phyloP scores from a whole-genome alignment of 2,329 filamentous ascomycete genomes.

The Fonsecaea multimorphosa region DNA sequence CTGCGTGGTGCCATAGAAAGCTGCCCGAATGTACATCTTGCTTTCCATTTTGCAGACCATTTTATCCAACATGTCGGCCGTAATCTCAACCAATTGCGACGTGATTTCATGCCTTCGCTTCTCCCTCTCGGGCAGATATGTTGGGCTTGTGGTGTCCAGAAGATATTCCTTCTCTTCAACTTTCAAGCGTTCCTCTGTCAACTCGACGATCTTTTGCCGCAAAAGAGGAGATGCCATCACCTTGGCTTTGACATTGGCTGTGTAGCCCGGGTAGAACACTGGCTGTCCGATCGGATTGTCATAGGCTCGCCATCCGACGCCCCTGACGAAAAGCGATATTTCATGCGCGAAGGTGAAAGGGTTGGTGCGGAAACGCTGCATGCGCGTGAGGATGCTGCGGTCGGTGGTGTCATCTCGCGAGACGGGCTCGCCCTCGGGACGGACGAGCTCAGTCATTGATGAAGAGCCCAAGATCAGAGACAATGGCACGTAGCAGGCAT shows the following conservation, averaged over 20 bases:
- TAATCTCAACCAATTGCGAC: conserved; percentile 75
- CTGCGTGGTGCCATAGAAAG: conserved; percentile 89
- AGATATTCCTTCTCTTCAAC: conserved; percentile 72
- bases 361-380: conserved; percentile 80
- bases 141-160: conserved; percentile 31
- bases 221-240: conserved; percentile 79
- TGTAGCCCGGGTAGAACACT: conserved; percentile 90
- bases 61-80: conserved; percentile 83
- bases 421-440: conserved; percentile 18
- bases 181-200: conserved; percentile 75
- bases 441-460: conserved; percentile 28
- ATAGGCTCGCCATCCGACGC: conserved; percentile 94
- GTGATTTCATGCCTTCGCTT: conserved; percentile 70
- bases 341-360: conserved; percentile 85
- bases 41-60: conserved; percentile 99
- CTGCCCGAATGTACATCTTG: conserved; percentile 86
- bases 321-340: conserved; percentile 89
- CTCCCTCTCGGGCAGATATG: conserved; percentile 41
- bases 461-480: background rate
- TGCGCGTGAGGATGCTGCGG: conserved; percentile 66
- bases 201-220: conserved; percentile 72
- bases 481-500: background rate
- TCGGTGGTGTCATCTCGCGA: conserved; percentile 28
- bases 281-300: conserved; percentile 88
- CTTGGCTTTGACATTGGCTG: conserved; percentile 81